Base-by-base conservation (phyloP, 495 filamentous ascomycete species). In the Aspergillus sparsus region DNA sequence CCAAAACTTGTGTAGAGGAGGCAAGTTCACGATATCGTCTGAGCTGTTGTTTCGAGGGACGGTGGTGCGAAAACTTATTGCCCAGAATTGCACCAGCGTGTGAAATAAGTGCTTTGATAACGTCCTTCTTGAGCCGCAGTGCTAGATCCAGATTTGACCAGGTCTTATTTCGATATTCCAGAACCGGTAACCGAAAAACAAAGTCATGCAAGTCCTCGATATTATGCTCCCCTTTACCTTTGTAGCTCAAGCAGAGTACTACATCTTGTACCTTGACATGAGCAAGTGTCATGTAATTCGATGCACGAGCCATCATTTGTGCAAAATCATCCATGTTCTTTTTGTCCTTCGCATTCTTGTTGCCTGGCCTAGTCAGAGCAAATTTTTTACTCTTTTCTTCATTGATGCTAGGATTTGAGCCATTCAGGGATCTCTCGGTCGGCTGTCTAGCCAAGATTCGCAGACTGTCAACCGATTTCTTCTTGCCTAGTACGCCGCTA, bases 121-220 rank as follows among this genome's bases (percentile, higher is more conserved):
- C 89, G 55, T 95, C 92, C 63, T 89, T 91, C 81, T 99, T 98
- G 47, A 99, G 78, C 16, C 89, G 87, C 51, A 97, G 77, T 1
- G 93, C 92, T 10, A 99, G 84, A 62, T 99, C 94, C 7, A 98
- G 85, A 71, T 98, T 98, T 15, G 93, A 97, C 94, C 94, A 99
- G 9, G 92, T 98, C 76, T 97, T 98, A 78, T 99, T 98, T 51
- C 90, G 83, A 71, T 96, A 98, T 70, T 99, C 94, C 41, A 99
- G 85, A 13, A 89, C 89, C 7, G 94, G 94, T 68, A 99, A 85
- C 16, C 92, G 87, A 82, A 98, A 98, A 59, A 98, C 94, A 61
- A 98, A 93, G 66, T 97, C 88, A 72, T 98, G 94, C 11, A 98
- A 86, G 71, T 98, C 94, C 75, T 96, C 90, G 51, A 98, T 76